Evolutionary conservation across 768 basidiomycete genomes (phyloP).

Genomic region (Xerocomellus dryophilus): DNA sequence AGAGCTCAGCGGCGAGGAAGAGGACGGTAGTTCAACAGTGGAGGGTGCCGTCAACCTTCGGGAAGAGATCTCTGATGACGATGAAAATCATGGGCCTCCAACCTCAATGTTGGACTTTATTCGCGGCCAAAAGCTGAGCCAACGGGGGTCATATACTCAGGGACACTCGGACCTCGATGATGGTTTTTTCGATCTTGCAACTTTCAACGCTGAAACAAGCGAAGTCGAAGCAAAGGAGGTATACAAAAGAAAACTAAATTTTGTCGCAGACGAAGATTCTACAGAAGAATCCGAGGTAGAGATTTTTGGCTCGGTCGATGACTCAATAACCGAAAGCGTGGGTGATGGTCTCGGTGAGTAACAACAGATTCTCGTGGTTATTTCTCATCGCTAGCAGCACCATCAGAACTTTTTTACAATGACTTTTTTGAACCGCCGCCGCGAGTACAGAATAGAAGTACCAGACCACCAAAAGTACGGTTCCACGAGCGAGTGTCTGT

Average conservation of each 20-base stretch:
- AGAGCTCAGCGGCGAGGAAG: conserved; percentile 24
- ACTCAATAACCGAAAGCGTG: conserved; percentile 39
- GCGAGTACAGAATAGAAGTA: conserved; percentile 14
- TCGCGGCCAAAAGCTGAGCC: conserved; percentile 22
- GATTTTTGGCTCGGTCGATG: conserved; percentile 61
- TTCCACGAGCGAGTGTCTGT: conserved; percentile 81
- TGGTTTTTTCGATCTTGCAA: conserved; percentile 81
- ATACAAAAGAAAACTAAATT: conserved; percentile 58
- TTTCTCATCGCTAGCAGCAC: conserved; percentile 2
- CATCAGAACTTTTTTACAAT: conserved; percentile 60
- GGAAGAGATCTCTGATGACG: conserved; percentile 40
- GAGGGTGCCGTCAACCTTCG: conserved; percentile 33
- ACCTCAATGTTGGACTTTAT: conserved; percentile 28
- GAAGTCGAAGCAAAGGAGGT: conserved; percentile 64
- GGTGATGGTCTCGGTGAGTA: conserved; percentile 43
- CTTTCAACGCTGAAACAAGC: conserved; percentile 86
- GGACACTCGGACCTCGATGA: conserved; percentile 68
- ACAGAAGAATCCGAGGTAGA: conserved; percentile 60
- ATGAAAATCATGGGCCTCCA: conserved; percentile 28
- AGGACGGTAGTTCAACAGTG: conserved; percentile 27
- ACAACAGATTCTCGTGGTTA: not conserved
- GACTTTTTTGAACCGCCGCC: conserved; percentile 80
- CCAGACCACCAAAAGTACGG: conserved; percentile 50
- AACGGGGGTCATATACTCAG: conserved; percentile 17
- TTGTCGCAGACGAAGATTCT: conserved; percentile 46